These are phyloP conservation scores for Laguncularia racemosa DNA, from an alignment of 345 rosid species.

Conservation along the genomic window DNA sequence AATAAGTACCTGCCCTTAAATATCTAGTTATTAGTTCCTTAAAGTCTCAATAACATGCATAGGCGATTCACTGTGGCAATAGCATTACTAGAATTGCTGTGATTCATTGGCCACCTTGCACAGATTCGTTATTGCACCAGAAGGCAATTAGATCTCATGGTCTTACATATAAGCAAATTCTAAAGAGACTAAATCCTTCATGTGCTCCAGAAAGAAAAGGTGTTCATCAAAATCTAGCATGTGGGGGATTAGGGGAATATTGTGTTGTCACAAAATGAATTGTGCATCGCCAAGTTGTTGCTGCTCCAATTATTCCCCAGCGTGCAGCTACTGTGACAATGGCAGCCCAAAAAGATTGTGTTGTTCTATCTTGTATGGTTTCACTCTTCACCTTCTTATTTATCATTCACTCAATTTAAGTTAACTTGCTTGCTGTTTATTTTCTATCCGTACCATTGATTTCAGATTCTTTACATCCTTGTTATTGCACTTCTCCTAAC, in stretches of 20 bases:
- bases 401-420: neutral
- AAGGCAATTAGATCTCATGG: too few species aligned
- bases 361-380: constrained; percentile 24
- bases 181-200: constrained; percentile 1
- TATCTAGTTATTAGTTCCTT: too few species aligned
- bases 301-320: constrained; percentile 33
- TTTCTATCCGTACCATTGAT: too few species aligned
- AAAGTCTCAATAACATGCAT: too few species aligned
- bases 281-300: constrained; percentile 31
- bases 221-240: constrained; percentile 9
- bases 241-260: constrained; percentile 13
- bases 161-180: neutral
- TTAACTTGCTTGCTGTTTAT: too few species aligned
- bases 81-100: too few species aligned
- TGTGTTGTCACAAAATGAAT: constrained; percentile 24
- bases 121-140: too few species aligned
- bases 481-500: too few species aligned
- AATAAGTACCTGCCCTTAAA: too few species aligned
- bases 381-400: constrained; percentile 7
- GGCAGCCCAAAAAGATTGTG: constrained; percentile 25
- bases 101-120: too few species aligned
- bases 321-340: constrained; percentile 28
- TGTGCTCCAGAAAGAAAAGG: constrained; percentile 11
- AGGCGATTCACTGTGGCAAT: too few species aligned
- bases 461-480: too few species aligned